phyloP scores from a whole-genome alignment of 2,329 filamentous ascomycete genomes.

The Clonostachys byssicola region DNA sequence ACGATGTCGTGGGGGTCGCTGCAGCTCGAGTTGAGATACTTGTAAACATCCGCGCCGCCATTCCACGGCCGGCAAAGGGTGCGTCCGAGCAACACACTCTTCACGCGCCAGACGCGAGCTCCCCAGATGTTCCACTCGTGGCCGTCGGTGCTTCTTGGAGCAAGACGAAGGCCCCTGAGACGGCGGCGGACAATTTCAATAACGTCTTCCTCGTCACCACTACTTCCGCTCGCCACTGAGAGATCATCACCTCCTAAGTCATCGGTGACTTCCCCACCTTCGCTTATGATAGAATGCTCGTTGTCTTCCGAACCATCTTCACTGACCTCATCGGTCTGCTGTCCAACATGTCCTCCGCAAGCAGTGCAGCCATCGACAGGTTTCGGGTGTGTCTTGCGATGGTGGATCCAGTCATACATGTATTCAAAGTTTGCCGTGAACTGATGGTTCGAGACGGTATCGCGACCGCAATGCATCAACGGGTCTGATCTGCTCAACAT shows the following conservation, averaged over 20 bases:
- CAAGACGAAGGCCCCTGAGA: too few relatives aligned
- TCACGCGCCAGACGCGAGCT: not conserved
- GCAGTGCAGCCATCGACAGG: not conserved
- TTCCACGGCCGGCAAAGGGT: not conserved
- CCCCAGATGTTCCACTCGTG: not conserved
- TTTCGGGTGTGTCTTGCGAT: not conserved
- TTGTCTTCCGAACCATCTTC: not conserved
- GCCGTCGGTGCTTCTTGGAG: not conserved
- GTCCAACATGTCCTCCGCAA: not conserved
- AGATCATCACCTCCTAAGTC: too few relatives aligned
- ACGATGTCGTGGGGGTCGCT: not conserved
- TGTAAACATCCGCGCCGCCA: not conserved
- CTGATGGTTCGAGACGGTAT: not conserved
- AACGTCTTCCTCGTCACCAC: too few relatives aligned
- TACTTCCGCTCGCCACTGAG: too few relatives aligned
- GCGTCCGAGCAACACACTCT: not conserved
- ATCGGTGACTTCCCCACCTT: too few relatives aligned
- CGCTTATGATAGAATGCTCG: too few relatives aligned
- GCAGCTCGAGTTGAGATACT: not conserved
- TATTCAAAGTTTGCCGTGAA: not conserved
- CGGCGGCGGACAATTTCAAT: too few relatives aligned
- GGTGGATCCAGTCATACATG: not conserved
- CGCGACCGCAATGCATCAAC: not conserved
- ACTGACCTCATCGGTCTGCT: not conserved
- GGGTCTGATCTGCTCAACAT: constrained; percentile 5